Conservation (phyloP, 2,329 filamentous ascomycete species). For the Penicillium psychrosexuale region DNA sequence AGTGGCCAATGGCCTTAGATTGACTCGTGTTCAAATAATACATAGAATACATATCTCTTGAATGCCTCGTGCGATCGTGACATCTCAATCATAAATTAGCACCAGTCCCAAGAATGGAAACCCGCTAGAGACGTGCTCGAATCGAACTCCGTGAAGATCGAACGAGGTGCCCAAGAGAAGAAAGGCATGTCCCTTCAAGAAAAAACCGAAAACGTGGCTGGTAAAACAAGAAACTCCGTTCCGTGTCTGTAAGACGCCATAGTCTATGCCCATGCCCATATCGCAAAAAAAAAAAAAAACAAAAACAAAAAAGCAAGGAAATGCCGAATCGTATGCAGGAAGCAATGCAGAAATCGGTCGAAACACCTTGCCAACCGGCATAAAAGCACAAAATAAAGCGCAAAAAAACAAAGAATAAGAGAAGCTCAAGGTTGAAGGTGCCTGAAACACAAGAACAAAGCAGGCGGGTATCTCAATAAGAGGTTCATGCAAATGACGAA, state of each 20-base stretch:
- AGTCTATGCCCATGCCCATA: slow-evolving; percentile 24
- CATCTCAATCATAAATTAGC: slow-evolving; percentile 9
- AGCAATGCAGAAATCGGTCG: slow-evolving; percentile 1
- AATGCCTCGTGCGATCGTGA: slow-evolving; percentile 18
- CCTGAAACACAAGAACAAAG: slow-evolving; percentile 14
- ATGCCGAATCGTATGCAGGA: slow-evolving; percentile 6
- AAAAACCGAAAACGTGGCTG: neutral
- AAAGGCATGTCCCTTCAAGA: slow-evolving; percentile 1
- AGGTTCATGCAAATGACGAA: slow-evolving; percentile 13
- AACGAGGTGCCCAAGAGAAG: slow-evolving; percentile 9
- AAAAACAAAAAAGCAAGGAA: slow-evolving; percentile 4
- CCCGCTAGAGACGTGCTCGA: neutral
- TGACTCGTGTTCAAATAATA: slow-evolving; percentile 23
- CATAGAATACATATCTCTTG: slow-evolving; percentile 27
- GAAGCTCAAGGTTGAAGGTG: slow-evolving; percentile 11
- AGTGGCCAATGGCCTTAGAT: slow-evolving; percentile 3
- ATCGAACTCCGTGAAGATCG: neutral
- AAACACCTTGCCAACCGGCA: slow-evolving; percentile 7
- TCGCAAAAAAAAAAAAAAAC: slow-evolving; percentile 4
- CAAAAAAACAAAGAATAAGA: slow-evolving; percentile 7
- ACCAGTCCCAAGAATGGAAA: neutral
- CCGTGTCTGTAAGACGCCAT: slow-evolving; percentile 24
- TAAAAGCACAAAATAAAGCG: slow-evolving; percentile 2
- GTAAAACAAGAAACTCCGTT: slow-evolving; percentile 18
- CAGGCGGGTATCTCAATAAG: slow-evolving; percentile 15